Evolutionary conservation across 371 early-diverging fungal genomes (phyloP), one percentile per base, ranked within the genome.

Genomic region (Mucor circinelloides): DNA sequence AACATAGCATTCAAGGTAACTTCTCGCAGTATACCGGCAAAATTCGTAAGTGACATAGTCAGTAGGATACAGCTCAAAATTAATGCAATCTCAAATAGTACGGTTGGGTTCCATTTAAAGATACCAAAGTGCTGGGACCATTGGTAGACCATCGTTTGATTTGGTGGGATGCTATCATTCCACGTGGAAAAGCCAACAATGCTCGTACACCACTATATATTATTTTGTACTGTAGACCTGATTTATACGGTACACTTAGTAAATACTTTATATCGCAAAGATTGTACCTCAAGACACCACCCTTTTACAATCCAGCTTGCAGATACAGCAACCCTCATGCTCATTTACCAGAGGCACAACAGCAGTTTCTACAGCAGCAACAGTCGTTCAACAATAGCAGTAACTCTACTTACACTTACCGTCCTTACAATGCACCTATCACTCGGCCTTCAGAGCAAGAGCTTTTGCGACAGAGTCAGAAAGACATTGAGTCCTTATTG

Each of bases 81-180:
- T 21, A 21, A 30, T n/a, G 34, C 57, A 27, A 36, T 36, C 13
- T 64, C 8, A 6, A 23, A 0, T 72, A 79, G 80, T 76, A 68
- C 55, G 84, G 84, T 6, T 83, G 84, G 84, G 70, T 81, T 1
- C 81, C 81, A 9, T 83, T 81, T 67, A 70, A 75, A 48, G 78
- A 77, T 27, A 83, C 84, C 9, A 70, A 68, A 34, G 60, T 81
- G 17, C 60, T 83, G n/a, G 84, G 84, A 0, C 84, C 84, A 1
- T 59, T 83, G 12, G 72, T 72, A 4, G 81, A 83, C 12, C 60
- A 66, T 28, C 56, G 64, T 3, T 28, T 77, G 42, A 70, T 79
- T 21, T 83, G 84, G 84, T 79, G 81, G 80, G 84, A 84, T 31
- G 76, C 79, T 6, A 61, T 81, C 19, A 80, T 84, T 71, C 84